A percentile compares a stretch with the other conserved stretches of the same genome.
These are phyloP conservation scores for Phenoliferia sp. DNA, from an alignment of 1,284 basidiomycete species.

Conservation along the genomic window DNA sequence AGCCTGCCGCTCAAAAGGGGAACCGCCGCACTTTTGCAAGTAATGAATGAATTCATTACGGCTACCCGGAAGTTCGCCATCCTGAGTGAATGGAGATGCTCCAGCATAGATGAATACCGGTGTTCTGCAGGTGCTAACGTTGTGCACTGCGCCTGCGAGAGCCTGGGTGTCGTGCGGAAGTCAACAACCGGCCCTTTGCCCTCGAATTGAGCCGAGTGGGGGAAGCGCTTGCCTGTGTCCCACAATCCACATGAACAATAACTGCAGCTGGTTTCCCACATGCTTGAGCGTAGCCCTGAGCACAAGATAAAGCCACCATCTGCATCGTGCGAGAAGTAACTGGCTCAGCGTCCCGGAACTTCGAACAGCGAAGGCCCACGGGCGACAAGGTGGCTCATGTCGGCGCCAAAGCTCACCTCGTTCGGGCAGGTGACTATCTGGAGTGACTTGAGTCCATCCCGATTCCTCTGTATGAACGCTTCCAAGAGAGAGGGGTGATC, in stretches of 20 bases:
- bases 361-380: background rate
- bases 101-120: constrained; percentile 67
- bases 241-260: constrained; percentile 58
- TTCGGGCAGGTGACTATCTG: constrained; percentile 62
- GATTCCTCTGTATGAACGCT: constrained; percentile 43
- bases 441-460: constrained; percentile 46
- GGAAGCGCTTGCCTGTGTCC: constrained; percentile 54
- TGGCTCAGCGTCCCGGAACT: too few species aligned
- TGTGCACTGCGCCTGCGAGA: constrained; percentile 65
- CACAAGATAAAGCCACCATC: constrained; percentile 66
- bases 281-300: constrained; percentile 63
- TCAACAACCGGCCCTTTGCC: background rate
- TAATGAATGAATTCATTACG: constrained; percentile 68
- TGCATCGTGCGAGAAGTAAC: too few species aligned
- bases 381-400: background rate
- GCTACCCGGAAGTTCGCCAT: constrained; percentile 56
- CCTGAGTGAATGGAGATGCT: constrained; percentile 56
- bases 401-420: constrained; percentile 43
- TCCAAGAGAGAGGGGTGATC: constrained; percentile 66
- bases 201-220: background rate
- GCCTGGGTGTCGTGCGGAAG: constrained; percentile 45
- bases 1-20: background rate
- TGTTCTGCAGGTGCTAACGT: constrained; percentile 57
- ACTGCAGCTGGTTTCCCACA: constrained; percentile 62
- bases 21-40: constrained; percentile 49